These are phyloP conservation scores for Agastache rugosa DNA, from an alignment of 257 asterid genomes.

Conservation along the genomic window DNA sequence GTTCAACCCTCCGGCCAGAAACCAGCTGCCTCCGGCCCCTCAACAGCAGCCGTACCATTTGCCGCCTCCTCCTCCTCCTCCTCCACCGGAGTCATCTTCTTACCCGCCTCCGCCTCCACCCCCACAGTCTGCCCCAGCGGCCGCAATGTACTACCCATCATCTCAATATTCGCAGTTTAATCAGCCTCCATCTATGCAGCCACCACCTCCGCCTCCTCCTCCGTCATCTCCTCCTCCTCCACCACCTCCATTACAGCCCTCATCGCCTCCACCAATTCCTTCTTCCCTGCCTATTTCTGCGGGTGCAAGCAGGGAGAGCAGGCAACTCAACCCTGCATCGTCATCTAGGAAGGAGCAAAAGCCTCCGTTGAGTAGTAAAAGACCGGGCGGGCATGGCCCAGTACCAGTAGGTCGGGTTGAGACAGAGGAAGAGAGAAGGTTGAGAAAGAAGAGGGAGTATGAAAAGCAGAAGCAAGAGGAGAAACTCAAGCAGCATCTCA, in stretches of 20 bases:
- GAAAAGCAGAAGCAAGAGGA: conserved; percentile 88
- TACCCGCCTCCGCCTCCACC: conserved; percentile 71
- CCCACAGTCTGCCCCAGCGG: conserved; percentile 58
- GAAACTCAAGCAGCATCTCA: conserved; percentile 73
- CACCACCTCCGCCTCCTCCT: conserved; percentile 60
- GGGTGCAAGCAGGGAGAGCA: conserved; percentile 52
- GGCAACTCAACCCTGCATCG: conserved; percentile 48
- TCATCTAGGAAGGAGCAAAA: conserved; percentile 55
- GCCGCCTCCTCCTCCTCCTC: conserved; percentile 88
- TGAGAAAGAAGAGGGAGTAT: conserved; percentile 76
- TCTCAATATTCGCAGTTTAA: conserved; percentile 53
- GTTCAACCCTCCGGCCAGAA: conserved; percentile 48
- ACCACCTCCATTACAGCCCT: conserved; percentile 70
- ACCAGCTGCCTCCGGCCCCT: conserved; percentile 58
- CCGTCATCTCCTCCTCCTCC: conserved; percentile 79
- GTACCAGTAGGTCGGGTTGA: conserved; percentile 54
- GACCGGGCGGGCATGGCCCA: conserved; percentile 52
- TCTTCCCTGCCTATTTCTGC: conserved; percentile 48
- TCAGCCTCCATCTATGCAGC: conserved; percentile 52
- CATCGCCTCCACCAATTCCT: conserved; percentile 67
- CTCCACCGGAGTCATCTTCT: conserved; percentile 72
- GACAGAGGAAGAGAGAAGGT: conserved; percentile 93
- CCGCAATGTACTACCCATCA: conserved; percentile 51
- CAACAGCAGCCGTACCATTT: conserved; percentile 58
- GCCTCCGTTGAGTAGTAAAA: conserved; percentile 60